A percentile compares a stretch with the other conserved stretches of the same genome.
phyloP scores from a whole-genome alignment of 176 grass and related monocot species.

The Bromus sterilis region DNA sequence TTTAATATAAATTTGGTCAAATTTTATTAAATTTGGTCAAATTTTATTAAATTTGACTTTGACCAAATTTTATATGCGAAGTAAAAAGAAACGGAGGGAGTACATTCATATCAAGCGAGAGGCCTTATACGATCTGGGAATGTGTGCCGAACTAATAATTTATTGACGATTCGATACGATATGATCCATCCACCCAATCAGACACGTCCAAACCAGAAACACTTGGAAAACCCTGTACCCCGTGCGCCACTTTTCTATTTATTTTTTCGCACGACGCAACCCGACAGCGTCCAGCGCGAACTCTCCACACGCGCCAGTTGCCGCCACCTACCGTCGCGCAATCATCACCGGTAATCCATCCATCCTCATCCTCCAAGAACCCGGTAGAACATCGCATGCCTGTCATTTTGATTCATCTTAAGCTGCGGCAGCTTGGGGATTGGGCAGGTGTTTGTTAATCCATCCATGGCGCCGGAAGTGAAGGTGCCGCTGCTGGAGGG shows the following conservation, averaged over 20 bases:
- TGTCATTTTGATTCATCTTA: background rate
- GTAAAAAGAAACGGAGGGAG: too few species aligned
- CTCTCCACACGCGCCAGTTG: background rate
- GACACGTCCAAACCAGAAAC: background rate
- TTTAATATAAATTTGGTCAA: too few species aligned
- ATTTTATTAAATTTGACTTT: too few species aligned
- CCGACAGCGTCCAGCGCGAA: background rate
- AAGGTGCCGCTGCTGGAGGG: slow-evolving; percentile 34
- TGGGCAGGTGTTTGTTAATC: background rate
- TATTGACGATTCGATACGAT: background rate
- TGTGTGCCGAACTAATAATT: too few species aligned
- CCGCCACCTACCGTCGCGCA: background rate
- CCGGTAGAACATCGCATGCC: background rate
- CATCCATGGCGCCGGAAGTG: background rate
- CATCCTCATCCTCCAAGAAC: background rate
- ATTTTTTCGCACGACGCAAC: background rate
- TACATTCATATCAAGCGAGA: too few species aligned
- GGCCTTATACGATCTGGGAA: too few species aligned
- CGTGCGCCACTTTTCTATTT: background rate
- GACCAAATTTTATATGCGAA: too few species aligned
- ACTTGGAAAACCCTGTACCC: background rate
- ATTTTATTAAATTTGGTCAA: too few species aligned
- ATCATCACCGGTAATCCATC: background rate
- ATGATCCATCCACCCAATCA: background rate
- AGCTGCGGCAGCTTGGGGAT: background rate